Evolutionary conservation across 1,284 basidiomycete genomes (phyloP).

Genomic region (Peniophora sp.): DNA sequence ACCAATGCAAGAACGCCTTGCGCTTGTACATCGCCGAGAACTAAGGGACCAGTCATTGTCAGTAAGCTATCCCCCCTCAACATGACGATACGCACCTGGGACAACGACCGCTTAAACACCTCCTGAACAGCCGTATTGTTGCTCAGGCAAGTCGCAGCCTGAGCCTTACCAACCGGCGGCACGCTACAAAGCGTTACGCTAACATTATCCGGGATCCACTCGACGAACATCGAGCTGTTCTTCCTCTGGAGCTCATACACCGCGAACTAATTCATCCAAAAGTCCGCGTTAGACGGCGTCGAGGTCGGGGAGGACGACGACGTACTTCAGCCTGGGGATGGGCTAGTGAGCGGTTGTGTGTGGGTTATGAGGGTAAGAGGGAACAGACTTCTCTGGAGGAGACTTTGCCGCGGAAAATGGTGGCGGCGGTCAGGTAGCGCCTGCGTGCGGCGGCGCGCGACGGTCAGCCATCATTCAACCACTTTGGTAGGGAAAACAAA

Average conservation of each 20-base stretch:
- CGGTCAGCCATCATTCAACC: background rate
- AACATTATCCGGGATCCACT: conserved; percentile 85
- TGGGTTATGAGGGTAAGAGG: conserved; percentile 11
- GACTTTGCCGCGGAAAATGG: conserved; percentile 81
- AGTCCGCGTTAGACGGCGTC: background rate
- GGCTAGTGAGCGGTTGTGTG: conserved; percentile 24
- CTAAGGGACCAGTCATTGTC: conserved; percentile 24
- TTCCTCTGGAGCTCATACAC: conserved; percentile 57
- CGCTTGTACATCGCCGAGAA: conserved; percentile 80
- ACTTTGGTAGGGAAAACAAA: conserved; percentile 24
- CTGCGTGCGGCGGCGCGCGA: conserved; percentile 23
- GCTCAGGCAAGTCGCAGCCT: conserved; percentile 71
- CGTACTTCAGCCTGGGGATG: conserved; percentile 45
- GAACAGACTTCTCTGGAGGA: conserved; percentile 70
- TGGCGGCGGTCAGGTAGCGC: conserved; percentile 81
- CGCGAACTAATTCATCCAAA: conserved; percentile 34
- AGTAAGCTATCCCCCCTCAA: background rate
- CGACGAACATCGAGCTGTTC: conserved; percentile 72
- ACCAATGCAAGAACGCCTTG: conserved; percentile 86
- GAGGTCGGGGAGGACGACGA: conserved; percentile 11
- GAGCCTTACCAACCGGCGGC: conserved; percentile 73
- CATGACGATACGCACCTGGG: conserved; percentile 33
- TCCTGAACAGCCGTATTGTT: conserved; percentile 90
- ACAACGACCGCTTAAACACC: conserved; percentile 76
- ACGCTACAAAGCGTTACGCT: conserved; percentile 77